Evolutionary conservation across 179 eudicot species (phyloP), one percentile per base, ranked within the genome.

Genomic region (Silene coronaria): DNA sequence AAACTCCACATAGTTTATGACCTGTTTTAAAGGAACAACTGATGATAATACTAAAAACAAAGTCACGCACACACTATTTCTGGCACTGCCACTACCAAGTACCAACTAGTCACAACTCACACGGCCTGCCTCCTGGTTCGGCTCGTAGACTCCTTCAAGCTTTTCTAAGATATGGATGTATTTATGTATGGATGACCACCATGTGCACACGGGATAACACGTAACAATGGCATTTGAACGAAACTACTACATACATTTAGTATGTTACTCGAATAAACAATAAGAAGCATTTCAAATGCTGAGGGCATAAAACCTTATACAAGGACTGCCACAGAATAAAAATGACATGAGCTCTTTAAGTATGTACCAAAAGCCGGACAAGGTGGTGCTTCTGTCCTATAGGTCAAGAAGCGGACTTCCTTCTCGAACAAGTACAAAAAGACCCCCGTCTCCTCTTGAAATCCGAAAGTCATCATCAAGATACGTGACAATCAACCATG

Each of bases 381-480:
- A 6, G 58, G 48, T 42, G 24, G 57, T 22, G 23, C 63, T 30
- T 53, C 73, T 23, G 59, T 42, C 45, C 81, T 83, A 87, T 76
- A 81, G 80, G 60, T 88, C 84, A 28, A 95, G 84, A 77, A 95
- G 91, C 17, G 93, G 81, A 70, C 96, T 92, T n/a, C 96, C 99
- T 87, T 95, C 96, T 83, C 89, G 88, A 62, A 85, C 97, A 60
- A 95, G 99, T 53, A 95, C 97, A 74, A 95, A 95, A 38, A 95
- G 86, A 72, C 97, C 97, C 57, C 97, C 99, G 80, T 95, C 99
- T 42, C 99, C 99, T 85, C 97, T 91, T 12, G 97, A 87, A 21
- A 95, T 92, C 57, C 95, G 85, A 55, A 92, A 74, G 82, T 95
- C 97, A 23, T 89, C 87, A 83, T 95, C 99, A 27, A 92, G 93